Evolutionary conservation across 345 rosid species (phyloP).

Genomic region (Capsella bursapastoris): DNA sequence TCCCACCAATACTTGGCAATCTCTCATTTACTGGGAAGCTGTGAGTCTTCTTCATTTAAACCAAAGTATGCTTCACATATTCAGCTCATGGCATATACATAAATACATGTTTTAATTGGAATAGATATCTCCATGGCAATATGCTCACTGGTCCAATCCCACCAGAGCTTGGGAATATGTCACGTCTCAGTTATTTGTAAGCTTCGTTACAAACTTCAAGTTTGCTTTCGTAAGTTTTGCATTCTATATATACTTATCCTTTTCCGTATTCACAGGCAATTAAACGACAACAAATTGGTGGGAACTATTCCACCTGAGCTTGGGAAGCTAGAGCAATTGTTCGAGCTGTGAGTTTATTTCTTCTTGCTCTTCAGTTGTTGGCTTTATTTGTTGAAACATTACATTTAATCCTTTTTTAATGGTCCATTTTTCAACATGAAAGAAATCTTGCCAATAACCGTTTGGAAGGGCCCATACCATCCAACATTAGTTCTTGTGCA

Average conservation of each 20-base stretch:
- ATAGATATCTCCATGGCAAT: constrained; percentile 92
- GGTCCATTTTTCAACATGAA: not conserved
- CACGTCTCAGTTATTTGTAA: constrained; percentile 93
- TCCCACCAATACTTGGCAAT: constrained; percentile 92
- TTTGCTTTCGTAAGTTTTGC: not conserved
- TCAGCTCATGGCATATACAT: not conserved
- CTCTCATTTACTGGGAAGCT: constrained; percentile 88
- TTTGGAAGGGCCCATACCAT: constrained; percentile 87
- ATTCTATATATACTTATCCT: constrained; percentile 2
- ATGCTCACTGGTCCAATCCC: constrained; percentile 87
- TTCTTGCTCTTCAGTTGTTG: not conserved
- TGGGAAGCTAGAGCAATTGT: constrained; percentile 85
- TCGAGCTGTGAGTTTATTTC: constrained; percentile 71
- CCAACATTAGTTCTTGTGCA: constrained; percentile 77
- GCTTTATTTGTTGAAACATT: not conserved
- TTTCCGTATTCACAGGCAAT: constrained; percentile 56
- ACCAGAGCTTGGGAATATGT: constrained; percentile 98
- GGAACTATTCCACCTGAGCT: constrained; percentile 93
- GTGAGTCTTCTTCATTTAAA: constrained; percentile 49
- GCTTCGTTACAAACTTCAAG: constrained; percentile 20
- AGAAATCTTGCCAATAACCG: constrained; percentile 93
- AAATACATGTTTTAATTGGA: constrained; percentile 14
- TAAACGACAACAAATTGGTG: constrained; percentile 69
- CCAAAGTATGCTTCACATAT: not conserved
- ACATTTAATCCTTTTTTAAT: not conserved